Conservation (phyloP, 495 filamentous ascomycete species). For the Usnea hakonensis region DNA sequence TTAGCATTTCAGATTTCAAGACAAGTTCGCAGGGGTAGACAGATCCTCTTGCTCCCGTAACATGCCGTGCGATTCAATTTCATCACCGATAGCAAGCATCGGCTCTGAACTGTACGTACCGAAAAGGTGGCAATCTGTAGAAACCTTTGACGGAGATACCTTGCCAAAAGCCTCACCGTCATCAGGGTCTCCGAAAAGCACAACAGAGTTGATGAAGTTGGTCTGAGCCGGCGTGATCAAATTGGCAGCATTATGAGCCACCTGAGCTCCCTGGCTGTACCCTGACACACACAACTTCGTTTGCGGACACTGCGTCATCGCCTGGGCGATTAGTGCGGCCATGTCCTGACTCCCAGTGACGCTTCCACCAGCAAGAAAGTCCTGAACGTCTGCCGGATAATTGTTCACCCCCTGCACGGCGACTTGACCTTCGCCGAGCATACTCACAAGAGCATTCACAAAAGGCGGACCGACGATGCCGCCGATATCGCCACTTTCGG, state of each 20-base stretch:
- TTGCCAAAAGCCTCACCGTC: conserved; percentile 26
- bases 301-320: conserved; percentile 22
- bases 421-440: conserved; percentile 26
- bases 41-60: not conserved
- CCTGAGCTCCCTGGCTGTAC: conserved; percentile 30
- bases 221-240: conserved; percentile 20
- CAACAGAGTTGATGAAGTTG: conserved; percentile 21
- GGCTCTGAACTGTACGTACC: not conserved
- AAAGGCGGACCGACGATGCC: conserved; percentile 30
- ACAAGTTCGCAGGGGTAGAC: no score
- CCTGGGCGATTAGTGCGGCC: conserved; percentile 18
- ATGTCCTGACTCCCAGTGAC: conserved; percentile 25
- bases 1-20: not conserved
- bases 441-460: conserved; percentile 23
- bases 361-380: conserved; percentile 30
- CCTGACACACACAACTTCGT: conserved; percentile 27
- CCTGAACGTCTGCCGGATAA: conserved; percentile 30
- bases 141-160: conserved; percentile 25
- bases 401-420: conserved; percentile 36
- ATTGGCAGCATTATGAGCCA: conserved; percentile 29
- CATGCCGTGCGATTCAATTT: not conserved
- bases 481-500: conserved; percentile 37
- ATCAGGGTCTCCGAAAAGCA: conserved; percentile 34
- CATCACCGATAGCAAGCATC: not conserved
- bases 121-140: conserved; percentile 27